Evolutionary conservation across 306 rosid species (phyloP), one percentile per base, ranked within the genome.

Genomic region (Boehmeria nivea): DNA sequence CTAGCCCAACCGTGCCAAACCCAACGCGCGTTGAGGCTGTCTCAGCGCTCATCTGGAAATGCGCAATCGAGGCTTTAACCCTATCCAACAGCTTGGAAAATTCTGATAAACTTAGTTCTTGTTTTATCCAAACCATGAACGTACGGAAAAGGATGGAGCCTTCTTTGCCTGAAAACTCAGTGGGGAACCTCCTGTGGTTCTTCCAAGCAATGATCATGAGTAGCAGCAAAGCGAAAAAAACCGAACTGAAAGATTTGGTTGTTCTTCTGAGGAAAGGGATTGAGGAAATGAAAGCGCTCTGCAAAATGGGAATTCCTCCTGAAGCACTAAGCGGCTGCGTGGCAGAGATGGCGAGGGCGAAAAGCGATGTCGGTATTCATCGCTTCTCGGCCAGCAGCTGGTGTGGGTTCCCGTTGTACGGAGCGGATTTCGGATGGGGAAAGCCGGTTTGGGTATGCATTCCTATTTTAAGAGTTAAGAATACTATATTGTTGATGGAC

Each of bases 21-120:
- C 65, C 75, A 2, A 55, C 75, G 0, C 8, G 24, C 12, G 52
- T 66, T 19, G 64, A 76, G 64, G 75, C 64, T 6, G 70, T 79
- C 28, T 60, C 80, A 1, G 72, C 65, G 0, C 45, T 85, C 21
- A 26, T 85, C 14, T 85, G 86, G 88, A 76, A 74, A 64, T 76
- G 64, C 18, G 61, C 72, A 2, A 66, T 69, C 59, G 60, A 14
- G 17, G 75, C 68, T 0, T 56, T 75, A 14, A 68, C 45, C 8
- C 5, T 31, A 23, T 55, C 54, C 40, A 54, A n/a, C n/a, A n/a
- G n/a, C 9, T 9, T 22, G 20, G 26, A 65, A 68, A n/a, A n/a
- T n/a, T n/a, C n/a, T 18, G 11, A 10, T 2, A n/a, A 19, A 17
- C 53, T 54, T 15, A 55, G 61, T 24, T 73, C 80, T 3, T 27